Evolutionary conservation across 345 rosid species (phyloP), one percentile per base, ranked within the genome.

Genomic region (Aquilaria sinensis): DNA sequence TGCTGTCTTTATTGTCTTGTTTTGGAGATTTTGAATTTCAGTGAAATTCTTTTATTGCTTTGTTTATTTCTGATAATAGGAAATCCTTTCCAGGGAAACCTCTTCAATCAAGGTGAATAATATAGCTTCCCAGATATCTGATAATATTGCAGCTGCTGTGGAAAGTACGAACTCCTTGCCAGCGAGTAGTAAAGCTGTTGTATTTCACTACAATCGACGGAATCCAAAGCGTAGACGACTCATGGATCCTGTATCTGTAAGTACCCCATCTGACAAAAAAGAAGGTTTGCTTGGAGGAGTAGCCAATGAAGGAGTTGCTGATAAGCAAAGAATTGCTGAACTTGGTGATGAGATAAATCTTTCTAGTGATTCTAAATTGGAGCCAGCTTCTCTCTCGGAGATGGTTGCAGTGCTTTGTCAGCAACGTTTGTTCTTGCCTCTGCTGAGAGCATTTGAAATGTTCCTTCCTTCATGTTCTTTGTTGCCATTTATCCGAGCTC

Each of bases 381-480:
- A 84, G 58, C 82, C 84, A 45, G 78, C 72, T 31, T 81, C 90
- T 63, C 82, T 94, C 67, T 77, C 88, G 53, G 84, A 88, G 77
- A 88, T 94, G 99, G 96, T 94, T 68, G 99, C 99, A 10, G 87
- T 85, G 70, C 90, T 94, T 75, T 90, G 97, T 81, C 97, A 88
- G 73, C 97, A 94, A 63, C 83, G 60, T 60, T 81, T 86, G 76
- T 94, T 94, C 79, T 78, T 88, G 71, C 99, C 99, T 68, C 74
- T 94, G 77, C 83, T 94, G 65, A 88, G 89, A 76, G 95, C 99
- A 70, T 94, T 94, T 78, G 99, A 94, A 64, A 77, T 94, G 89
- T 94, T 94, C 78, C 95, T 94, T 73, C 97, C 99, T 66, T 90
- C 96, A 12, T 90, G 95, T 75, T 83, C 95, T 68, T 77, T 94